Evolutionary conservation across 306 rosid genomes (phyloP).

Genomic region (Cajanus cajan): DNA sequence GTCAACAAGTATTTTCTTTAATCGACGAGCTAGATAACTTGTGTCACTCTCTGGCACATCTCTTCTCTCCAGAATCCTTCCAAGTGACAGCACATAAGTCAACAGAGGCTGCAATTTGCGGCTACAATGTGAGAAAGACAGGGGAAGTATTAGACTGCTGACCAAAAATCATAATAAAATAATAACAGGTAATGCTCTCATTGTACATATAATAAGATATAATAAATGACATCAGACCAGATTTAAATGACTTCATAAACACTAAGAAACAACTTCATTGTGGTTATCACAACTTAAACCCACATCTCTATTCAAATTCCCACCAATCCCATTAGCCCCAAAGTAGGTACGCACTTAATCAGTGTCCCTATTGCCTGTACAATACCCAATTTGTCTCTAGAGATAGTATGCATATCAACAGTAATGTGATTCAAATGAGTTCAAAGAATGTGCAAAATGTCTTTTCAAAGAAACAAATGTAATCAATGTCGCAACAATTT

Average conservation of each 20-base stretch:
- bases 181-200: not conserved
- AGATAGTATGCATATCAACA: not conserved
- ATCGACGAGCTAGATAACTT: conserved; percentile 72
- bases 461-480: conserved; percentile 10
- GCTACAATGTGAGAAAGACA: conserved; percentile 41
- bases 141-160: conserved; percentile 17
- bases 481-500: not conserved
- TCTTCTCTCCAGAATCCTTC: conserved; percentile 75
- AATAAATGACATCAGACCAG: not conserved
- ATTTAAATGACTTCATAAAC: conserved; percentile 8
- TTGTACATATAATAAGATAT: not conserved
- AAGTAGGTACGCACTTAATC: not conserved
- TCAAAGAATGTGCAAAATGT: conserved; percentile 12
- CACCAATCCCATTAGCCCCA: not conserved
- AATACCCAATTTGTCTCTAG: not conserved
- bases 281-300: not conserved
- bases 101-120: conserved; percentile 79
- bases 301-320: not conserved
- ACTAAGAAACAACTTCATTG: conserved; percentile 7
- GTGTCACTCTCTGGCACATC: conserved; percentile 57
- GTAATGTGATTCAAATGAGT: not conserved
- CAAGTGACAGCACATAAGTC: conserved; percentile 63
- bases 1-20: conserved; percentile 89
- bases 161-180: conserved; percentile 15
- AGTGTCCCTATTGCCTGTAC: not conserved